Conservation (phyloP, 2,329 filamentous ascomycete genomes). For the Penicillium brasilianum region DNA sequence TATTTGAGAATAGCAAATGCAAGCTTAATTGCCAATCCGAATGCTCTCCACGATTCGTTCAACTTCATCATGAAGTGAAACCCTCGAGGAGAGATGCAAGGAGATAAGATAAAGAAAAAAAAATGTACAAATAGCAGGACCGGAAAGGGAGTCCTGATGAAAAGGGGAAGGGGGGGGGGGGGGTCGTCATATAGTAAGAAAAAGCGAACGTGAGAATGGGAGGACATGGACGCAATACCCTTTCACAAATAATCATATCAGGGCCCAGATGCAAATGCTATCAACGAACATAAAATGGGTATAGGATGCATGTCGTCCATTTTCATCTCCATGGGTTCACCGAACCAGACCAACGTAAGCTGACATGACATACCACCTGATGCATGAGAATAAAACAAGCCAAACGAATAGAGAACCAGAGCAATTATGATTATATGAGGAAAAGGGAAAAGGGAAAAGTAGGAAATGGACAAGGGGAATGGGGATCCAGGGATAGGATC, state of each 20-base stretch:
- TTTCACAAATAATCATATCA: slow-evolving; percentile 28
- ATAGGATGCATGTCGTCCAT: slow-evolving; percentile 32
- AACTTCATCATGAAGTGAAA: slow-evolving; percentile 18
- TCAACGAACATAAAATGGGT: slow-evolving; percentile 32
- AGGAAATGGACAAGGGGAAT: not conserved
- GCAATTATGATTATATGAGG: slow-evolving; percentile 31
- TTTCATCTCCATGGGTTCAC: slow-evolving; percentile 23
- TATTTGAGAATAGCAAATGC: slow-evolving; percentile 10
- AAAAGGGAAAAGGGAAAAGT: not conserved
- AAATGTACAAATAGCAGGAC: slow-evolving; percentile 29
- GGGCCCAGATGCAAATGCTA: slow-evolving; percentile 33
- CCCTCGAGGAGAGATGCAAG: slow-evolving; percentile 30
- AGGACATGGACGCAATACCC: slow-evolving; percentile 26
- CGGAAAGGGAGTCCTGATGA: slow-evolving; percentile 15
- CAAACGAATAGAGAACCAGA: slow-evolving; percentile 20
- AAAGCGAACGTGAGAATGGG: slow-evolving; percentile 23
- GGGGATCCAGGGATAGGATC: not conserved
- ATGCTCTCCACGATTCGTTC: slow-evolving; percentile 27
- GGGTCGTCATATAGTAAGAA: slow-evolving; percentile 23
- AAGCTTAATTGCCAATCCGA: slow-evolving; percentile 18
- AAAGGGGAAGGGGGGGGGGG: slow-evolving; percentile 14
- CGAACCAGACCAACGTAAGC: slow-evolving; percentile 26
- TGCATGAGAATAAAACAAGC: slow-evolving; percentile 27
- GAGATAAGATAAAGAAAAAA: slow-evolving; percentile 23
- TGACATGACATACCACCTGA: slow-evolving; percentile 36